A percentile compares a stretch with the other conserved stretches of the same genome.
Evolutionary conservation across 495 filamentous ascomycete genomes (phyloP).

Genomic region (Trichoderma parareesei): DNA sequence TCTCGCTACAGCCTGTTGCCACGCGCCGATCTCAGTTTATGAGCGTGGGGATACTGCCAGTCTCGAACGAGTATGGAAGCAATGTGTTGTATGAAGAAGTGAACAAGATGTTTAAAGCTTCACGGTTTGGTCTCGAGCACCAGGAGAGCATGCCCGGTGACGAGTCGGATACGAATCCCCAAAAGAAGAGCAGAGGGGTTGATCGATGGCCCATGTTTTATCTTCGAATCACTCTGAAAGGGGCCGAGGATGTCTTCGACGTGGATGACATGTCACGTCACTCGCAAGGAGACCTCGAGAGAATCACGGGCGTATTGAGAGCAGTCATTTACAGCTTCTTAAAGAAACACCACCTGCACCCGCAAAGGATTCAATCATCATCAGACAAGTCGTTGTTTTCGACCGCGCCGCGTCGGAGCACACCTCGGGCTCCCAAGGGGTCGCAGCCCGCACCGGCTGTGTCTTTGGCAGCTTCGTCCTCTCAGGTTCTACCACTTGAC

Average conservation of each 20-base stretch:
- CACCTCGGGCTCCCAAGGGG: neutral
- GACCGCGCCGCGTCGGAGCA: neutral
- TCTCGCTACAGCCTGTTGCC: constrained; percentile 61
- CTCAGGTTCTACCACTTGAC: neutral
- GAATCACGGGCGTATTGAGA: constrained; percentile 51
- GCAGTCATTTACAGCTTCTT: constrained; percentile 61
- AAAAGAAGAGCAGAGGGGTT: constrained; percentile 55
- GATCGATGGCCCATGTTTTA: constrained; percentile 92
- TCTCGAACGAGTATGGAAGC: constrained; percentile 43
- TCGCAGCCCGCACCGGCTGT: neutral
- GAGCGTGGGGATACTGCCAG: constrained; percentile 57
- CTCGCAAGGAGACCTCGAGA: constrained; percentile 28
- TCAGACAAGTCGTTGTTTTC: constrained; percentile 7
- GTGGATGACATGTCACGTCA: constrained; percentile 5
- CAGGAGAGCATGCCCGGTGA: constrained; percentile 12
- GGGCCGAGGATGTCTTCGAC: constrained; percentile 29
- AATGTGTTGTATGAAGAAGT: constrained; percentile 71
- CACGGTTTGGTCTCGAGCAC: constrained; percentile 67
- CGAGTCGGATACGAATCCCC: constrained; percentile 29
- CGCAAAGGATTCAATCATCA: constrained; percentile 26
- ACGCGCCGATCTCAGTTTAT: constrained; percentile 73
- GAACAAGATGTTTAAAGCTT: constrained; percentile 68
- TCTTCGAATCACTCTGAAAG: constrained; percentile 51
- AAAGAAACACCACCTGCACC: constrained; percentile 55
- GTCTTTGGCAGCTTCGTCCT: neutral